These are phyloP conservation scores for Leccinum disarticulatum DNA, from an alignment of 768 basidiomycete species.

Conservation along the genomic window DNA sequence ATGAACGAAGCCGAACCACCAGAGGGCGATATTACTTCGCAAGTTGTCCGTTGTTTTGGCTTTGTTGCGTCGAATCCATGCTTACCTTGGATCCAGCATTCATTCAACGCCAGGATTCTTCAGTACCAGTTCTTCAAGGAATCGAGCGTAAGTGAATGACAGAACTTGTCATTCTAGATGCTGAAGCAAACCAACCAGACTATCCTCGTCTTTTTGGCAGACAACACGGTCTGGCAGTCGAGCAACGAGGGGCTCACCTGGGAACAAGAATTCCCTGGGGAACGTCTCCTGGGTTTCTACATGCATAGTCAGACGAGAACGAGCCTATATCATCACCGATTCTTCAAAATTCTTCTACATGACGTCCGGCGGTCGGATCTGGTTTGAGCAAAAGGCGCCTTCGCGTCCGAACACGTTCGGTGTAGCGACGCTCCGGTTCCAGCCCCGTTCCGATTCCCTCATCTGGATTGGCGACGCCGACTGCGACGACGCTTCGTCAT, in stretches of 20 bases:
- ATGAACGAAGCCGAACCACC: conserved; percentile 62
- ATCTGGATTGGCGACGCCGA: conserved; percentile 85
- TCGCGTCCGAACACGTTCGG: conserved; percentile 77
- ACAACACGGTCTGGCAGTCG: conserved; percentile 88
- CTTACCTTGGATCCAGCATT: conserved; percentile 47
- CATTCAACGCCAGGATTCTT: conserved; percentile 61
- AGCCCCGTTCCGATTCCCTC: conserved; percentile 78
- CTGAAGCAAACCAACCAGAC: conserved; percentile 45
- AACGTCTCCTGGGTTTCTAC: conserved; percentile 79
- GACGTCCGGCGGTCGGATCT: conserved; percentile 74
- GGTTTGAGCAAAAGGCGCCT: conserved; percentile 58
- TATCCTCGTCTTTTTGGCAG: conserved; percentile 75
- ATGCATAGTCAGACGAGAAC: conserved; percentile 81
- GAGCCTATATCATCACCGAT: conserved; percentile 88
- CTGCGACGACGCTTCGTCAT: conserved; percentile 46
- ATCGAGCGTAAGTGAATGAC: conserved; percentile 53
- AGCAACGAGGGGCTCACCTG: conserved; percentile 94
- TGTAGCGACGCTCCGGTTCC: conserved; percentile 80
- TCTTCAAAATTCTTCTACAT: conserved; percentile 69
- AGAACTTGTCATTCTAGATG: background rate
- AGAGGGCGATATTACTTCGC: conserved; percentile 77
- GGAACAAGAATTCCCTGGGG: conserved; percentile 59
- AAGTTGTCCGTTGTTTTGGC: conserved; percentile 49
- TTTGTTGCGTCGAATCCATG: background rate
- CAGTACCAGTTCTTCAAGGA: conserved; percentile 86